Evolutionary conservation across 1,284 basidiomycete genomes (phyloP), one percentile per base, ranked within the genome.

Genomic region (Pyrrhoderma noxium): DNA sequence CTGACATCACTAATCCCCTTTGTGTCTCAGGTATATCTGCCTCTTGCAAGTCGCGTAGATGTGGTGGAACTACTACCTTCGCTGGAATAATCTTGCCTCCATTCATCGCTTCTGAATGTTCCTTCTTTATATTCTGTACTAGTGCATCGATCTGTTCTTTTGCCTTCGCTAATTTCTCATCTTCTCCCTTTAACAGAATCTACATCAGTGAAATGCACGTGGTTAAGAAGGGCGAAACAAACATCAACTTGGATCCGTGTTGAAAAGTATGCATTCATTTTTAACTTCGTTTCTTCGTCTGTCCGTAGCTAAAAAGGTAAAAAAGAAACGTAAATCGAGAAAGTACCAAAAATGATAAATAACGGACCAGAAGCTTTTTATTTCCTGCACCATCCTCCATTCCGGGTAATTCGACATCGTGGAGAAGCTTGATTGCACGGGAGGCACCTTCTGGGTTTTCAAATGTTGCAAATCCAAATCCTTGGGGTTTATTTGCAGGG

Each of bases 1-100:
- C 93, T 31, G 85, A 90, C 53, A 97, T 85, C 51, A 98, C 93
- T 27, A 90, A 84, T 1, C 89, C 92, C 19, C 93, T 85, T 66
- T 94, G 92, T 1, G 89, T 89, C 68, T 95, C 93, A n/a, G 93
- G 93, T 23, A 98, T 76, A 63, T 97, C 93, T 47, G 91, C 89
- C 70, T 94, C 91, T 63, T 94, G 88, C 34, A 98, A 74, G 66
- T 97, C 93, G 66, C 93, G 91, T 21, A 98, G 75, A 69, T 97
- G 94, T 4, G 91, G 90, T 8, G 94, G 93, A 31, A 97, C 91
- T 56, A 91, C 80, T 62, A 88, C 85, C 75, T 78, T 84, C 69
- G 82, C 85, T 64, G 84, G 80, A 5, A 31, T 11, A 31, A 31
- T 31, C 22, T 80, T 72, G 22, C 82, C 81, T 49, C 67, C 82